Evolutionary conservation across 305 asterid genomes (phyloP), one percentile per base, ranked within the genome.

Genomic region (Withania somnifera): DNA sequence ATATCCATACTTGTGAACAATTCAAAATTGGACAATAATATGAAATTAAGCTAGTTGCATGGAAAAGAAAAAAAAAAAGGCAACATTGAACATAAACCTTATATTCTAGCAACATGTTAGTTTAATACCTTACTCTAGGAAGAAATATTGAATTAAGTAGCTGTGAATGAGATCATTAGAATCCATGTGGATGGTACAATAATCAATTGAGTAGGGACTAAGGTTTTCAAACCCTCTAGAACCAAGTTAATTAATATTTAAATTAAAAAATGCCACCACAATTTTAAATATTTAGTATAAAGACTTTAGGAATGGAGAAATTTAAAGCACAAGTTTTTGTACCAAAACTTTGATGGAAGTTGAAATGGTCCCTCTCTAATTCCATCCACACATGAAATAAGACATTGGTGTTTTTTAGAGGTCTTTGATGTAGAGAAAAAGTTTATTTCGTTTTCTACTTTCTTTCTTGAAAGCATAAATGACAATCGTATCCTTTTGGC

Each of bases 81-180:
- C 75, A 66, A 42, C 47, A 68, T 71, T 73, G 58, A 50, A 7
- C 80, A 53, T 82, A 61, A 78, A 82, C 84, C 88, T 61, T 58
- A 85, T 53, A 40, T 51, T 67, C 45, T 67, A 17, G 38, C 50
- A 77, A 30, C 66, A 60, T 5, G 47, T 24, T 52, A 17, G 53
- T 73, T 85, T 79, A 83, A 81, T 82, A 57, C 67, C 66, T 78
- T 32, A 78, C 15, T 75, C 19, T 26, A 7, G 15, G 14, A 50
- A 4, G 45, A 75, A 50, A 71, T 26, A 26, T 50, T 75, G 80
- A 75, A 47, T 34, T 28, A 50, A 73, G 80, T 28, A 75, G 80
- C 50, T 75, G 80, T 75, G 80, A 75, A 75, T 26, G 61, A 50
- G 80, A 75, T 75, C 61, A 75, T 28, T 26, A 75, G 80, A 75